A percentile compares a stretch with the other conserved stretches of the same genome.
phyloP scores from a whole-genome alignment of 1,284 basidiomycete genomes.

The Cutaneotrichosporon dermatis region DNA sequence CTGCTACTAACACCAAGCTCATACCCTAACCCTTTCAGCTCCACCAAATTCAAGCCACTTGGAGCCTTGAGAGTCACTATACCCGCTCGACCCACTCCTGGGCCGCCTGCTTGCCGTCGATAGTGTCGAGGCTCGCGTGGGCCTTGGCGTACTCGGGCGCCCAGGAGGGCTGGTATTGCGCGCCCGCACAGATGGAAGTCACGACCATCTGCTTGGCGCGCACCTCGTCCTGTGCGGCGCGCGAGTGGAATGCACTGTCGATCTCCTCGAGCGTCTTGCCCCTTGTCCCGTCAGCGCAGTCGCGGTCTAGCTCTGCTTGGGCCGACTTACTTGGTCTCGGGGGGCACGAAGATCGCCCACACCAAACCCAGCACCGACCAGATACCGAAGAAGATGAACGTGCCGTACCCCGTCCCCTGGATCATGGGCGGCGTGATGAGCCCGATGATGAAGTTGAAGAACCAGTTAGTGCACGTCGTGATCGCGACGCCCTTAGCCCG shows the following conservation, averaged over 20 bases:
- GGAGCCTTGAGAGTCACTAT: neutral
- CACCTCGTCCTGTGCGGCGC: slow-evolving; percentile 10
- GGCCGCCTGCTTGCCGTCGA: neutral
- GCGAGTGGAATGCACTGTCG: slow-evolving; percentile 15
- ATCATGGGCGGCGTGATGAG: slow-evolving; percentile 32
- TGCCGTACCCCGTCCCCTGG: slow-evolving; percentile 22
- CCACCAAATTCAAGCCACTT: neutral
- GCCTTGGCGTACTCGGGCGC: neutral
- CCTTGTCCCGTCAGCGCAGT: neutral
- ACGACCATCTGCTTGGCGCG: slow-evolving; percentile 6
- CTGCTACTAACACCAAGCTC: too few species aligned
- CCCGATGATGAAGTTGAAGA: slow-evolving; percentile 80
- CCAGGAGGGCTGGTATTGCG: neutral
- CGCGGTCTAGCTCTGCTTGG: neutral
- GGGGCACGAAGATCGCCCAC: slow-evolving; percentile 23
- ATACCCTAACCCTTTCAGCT: too few species aligned
- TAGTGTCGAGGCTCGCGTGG: neutral
- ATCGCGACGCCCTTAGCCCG: slow-evolving; percentile 41
- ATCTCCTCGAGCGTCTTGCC: slow-evolving; percentile 17
- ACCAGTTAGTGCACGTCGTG: slow-evolving; percentile 22
- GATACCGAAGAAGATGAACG: slow-evolving; percentile 30
- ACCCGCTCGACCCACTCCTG: slow-evolving; percentile 1
- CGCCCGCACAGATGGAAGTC: neutral
- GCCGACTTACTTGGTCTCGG: slow-evolving; percentile 27
- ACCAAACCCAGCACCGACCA: slow-evolving; percentile 17